Conservation (phyloP, 345 rosid species). For the Acer saccharum region DNA sequence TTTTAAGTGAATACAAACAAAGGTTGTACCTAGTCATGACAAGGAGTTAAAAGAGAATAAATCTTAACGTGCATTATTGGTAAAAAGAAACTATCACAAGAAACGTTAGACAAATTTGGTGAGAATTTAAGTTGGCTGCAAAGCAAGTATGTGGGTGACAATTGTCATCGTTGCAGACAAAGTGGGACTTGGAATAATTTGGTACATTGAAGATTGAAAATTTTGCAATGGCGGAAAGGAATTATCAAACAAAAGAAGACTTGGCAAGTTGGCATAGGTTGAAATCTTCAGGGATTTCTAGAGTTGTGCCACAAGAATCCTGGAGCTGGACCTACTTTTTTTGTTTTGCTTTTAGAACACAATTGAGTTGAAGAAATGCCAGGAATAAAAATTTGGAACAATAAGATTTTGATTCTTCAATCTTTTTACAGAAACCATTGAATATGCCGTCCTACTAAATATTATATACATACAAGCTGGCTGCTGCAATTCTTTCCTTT, state of each 20-base stretch:
- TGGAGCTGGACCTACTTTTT: not conserved
- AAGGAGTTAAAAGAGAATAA: not conserved
- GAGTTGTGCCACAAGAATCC: not conserved
- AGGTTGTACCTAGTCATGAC: not conserved
- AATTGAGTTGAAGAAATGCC: not conserved
- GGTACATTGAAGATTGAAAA: constrained; percentile 2
- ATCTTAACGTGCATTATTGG: not conserved
- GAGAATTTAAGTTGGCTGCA: not conserved
- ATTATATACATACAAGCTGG: not conserved
- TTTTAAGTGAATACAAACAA: not conserved
- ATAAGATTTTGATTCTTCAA: not conserved
- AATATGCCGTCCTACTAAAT: not conserved
- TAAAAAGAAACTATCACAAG: not conserved
- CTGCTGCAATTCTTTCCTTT: not conserved
- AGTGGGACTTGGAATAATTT: not conserved
- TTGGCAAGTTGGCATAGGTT: not conserved
- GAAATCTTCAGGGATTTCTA: not conserved
- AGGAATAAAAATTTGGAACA: not conserved
- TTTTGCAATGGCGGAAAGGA: too few species aligned
- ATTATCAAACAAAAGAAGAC: not conserved
- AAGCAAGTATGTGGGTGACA: not conserved
- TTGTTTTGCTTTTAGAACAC: not conserved
- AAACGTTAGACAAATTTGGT: not conserved
- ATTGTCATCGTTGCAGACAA: not conserved
- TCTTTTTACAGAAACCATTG: not conserved